Base-by-base conservation (phyloP, 1,284 basidiomycete genomes). In the Erythrobasidium hasegawianum region DNA sequence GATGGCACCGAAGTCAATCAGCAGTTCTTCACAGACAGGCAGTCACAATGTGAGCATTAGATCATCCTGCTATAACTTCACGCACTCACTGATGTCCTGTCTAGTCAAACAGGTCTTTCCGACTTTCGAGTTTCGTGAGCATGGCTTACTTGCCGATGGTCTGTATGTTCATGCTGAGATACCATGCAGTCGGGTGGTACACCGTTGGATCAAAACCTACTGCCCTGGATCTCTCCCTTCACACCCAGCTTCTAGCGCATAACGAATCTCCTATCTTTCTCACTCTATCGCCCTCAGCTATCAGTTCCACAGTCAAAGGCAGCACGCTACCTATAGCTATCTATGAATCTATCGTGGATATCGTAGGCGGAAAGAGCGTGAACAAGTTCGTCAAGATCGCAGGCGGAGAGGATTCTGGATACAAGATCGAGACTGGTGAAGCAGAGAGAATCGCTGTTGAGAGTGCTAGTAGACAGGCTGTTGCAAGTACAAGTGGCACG, bases 371-470 rank as follows among this genome's bases (percentile, higher is more conserved):
- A 43, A 65, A 58, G 38, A 57, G 53, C 33, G 62, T 57, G 38
- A 58, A 50, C 41, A 57, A 58, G 33, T 65, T 65, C 20, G 56
- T 65, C 45, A 49, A 38, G 38, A 65, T 65, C 27, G 41, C 62
- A 3, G 43, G 52, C 1, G 50, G 50, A 20, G 62, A 65, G 26
- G 62, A 55, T 49, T 88, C 85, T 0, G 78, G 86, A 1, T 97
- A 84, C 79, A 86, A 82, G 61, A 87, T 98, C n/a, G 92, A 97
- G 78, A 97, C 94, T 0, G 95, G 95, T 27, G 96, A 98, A 79
- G 95, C 96, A 5, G 95, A 98, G 76, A 85, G 96, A 29, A 97
- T 98, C 70, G 96, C 96, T 1, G 95, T 98, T 0, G 94, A 98
- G 77, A 93, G 91, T 82, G 90, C 91, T 0, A 88, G 55, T 24